Percentiles rank a stretch among this genome's conserved stretches.
phyloP scores from a whole-genome alignment of 2,329 filamentous ascomycete species.

The Fusarium acutatum region DNA sequence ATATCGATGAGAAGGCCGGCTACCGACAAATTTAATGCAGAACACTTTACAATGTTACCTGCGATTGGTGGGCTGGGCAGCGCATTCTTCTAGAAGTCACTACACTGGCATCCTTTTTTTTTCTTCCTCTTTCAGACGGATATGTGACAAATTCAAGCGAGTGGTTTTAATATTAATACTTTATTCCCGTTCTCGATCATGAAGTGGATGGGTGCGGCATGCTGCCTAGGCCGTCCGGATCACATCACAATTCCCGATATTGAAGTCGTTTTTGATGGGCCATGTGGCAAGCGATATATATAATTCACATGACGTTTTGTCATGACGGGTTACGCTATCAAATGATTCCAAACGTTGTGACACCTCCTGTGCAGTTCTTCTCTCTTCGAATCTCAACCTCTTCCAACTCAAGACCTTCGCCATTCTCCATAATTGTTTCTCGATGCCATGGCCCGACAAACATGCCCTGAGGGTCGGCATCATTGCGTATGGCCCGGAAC shows the following conservation, averaged over 20 bases:
- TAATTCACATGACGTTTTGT: slow-evolving; percentile 11
- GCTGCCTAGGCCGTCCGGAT: neutral
- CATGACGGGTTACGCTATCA: slow-evolving; percentile 17
- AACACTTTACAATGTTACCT: neutral
- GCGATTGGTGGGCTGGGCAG: slow-evolving; percentile 9
- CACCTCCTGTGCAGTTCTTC: slow-evolving; percentile 37
- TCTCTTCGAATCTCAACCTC: slow-evolving; percentile 47
- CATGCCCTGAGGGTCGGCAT: slow-evolving; percentile 82
- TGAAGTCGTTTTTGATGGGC: neutral
- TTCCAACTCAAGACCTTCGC: slow-evolving; percentile 47
- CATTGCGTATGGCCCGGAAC: slow-evolving; percentile 74
- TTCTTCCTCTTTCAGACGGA: slow-evolving; percentile 13
- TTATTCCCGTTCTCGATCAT: slow-evolving; percentile 6
- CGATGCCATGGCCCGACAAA: slow-evolving; percentile 93
- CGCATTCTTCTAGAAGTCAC: slow-evolving; percentile 5
- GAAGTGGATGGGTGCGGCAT: neutral
- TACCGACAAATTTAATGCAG: slow-evolving; percentile 54
- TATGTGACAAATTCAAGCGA: slow-evolving; percentile 21
- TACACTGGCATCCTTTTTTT: slow-evolving; percentile 3
- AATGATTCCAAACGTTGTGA: slow-evolving; percentile 39
- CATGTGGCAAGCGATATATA: neutral
- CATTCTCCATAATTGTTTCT: slow-evolving; percentile 64
- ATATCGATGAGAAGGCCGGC: slow-evolving; percentile 83
- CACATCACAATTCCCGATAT: neutral
- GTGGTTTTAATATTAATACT: slow-evolving; percentile 23